Evolutionary conservation across 164 flowering plant genomes (phyloP).

Genomic region (Houttuynia cordata): DNA sequence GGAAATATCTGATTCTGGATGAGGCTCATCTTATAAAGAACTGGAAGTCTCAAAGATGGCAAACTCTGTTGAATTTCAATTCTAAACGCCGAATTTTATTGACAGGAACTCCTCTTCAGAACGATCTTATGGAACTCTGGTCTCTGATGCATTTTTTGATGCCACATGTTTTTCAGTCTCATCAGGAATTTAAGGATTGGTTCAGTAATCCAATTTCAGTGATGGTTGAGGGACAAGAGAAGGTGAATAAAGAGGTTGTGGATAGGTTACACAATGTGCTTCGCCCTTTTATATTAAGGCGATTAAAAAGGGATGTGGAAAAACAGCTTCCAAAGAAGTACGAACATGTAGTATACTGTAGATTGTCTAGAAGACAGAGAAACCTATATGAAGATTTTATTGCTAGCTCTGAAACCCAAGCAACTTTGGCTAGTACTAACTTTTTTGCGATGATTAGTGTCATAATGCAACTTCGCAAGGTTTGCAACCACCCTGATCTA

Average conservation of each 20-base stretch:
- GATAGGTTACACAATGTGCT: conserved; percentile 97
- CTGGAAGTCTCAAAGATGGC: conserved; percentile 99
- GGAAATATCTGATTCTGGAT: conserved; percentile 95
- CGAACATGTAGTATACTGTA: conserved; percentile 91
- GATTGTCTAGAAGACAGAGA: conserved; percentile 93
- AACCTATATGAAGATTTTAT: conserved; percentile 96
- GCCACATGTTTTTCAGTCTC: conserved; percentile 99
- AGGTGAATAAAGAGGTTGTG: conserved; percentile 90
- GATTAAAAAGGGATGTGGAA: conserved; percentile 95
- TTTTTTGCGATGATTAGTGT: conserved; percentile 97
- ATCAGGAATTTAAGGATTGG: conserved; percentile 99
- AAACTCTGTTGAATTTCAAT: conserved; percentile 93
- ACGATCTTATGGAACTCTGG: conserved; percentile 99
- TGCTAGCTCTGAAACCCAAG: conserved; percentile 97
- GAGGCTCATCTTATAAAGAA: conserved; percentile 99
- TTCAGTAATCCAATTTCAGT: conserved; percentile 94
- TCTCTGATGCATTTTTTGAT: conserved; percentile 99
- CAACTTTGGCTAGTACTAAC: conserved; percentile 81
- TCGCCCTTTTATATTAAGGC: conserved; percentile 88
- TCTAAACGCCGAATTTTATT: conserved; percentile 85
- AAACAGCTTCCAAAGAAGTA: conserved; percentile 90
- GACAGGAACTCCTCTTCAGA: conserved; percentile 98
- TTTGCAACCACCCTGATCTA: conserved; percentile 97
- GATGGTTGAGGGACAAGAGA: conserved; percentile 98
- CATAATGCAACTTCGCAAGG: conserved; percentile 99